A percentile compares a stretch with the other conserved stretches of the same genome.
These are phyloP conservation scores for Picochlorum costavermella DNA, from an alignment of 139 green algal species.

Conservation along the genomic window DNA sequence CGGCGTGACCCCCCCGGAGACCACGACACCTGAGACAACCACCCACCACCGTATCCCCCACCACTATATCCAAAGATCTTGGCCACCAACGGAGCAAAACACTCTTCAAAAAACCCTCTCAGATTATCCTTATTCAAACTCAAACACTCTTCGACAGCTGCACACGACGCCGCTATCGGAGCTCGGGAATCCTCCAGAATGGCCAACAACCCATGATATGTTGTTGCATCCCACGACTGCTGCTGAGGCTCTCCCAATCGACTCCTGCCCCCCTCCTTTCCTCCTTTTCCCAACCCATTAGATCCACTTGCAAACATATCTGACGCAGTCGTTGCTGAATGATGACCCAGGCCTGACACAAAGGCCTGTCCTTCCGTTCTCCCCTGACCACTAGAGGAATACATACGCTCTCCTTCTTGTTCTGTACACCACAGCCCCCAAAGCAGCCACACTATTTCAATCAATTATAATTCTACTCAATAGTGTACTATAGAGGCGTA, in stretches of 20 bases:
- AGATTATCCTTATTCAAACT: conserved; percentile 64
- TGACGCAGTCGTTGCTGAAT: too few relatives aligned
- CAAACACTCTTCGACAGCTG: conserved; percentile 57
- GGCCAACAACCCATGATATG: conserved; percentile 11
- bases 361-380: too few relatives aligned
- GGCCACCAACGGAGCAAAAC: conserved; percentile 62
- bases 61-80: conserved; percentile 72
- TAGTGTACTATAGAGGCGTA: too few relatives aligned
- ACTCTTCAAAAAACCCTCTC: conserved; percentile 73
- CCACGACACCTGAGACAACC: too few relatives aligned
- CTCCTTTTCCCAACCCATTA: neutral
- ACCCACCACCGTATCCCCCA: conserved; percentile 13
- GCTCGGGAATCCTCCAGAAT: conserved; percentile 14
- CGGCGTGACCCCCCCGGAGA: too few relatives aligned
- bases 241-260: neutral
- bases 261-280: neutral
- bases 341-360: too few relatives aligned
- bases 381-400: too few relatives aligned
- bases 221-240: conserved; percentile 12
- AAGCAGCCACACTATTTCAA: too few relatives aligned
- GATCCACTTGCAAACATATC: too few relatives aligned
- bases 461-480: too few relatives aligned
- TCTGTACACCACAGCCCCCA: too few relatives aligned
- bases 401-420: too few relatives aligned
- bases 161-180: conserved; percentile 38